These are phyloP conservation scores for Bacidia rubella DNA, from an alignment of 495 filamentous ascomycete species.

Conservation along the genomic window DNA sequence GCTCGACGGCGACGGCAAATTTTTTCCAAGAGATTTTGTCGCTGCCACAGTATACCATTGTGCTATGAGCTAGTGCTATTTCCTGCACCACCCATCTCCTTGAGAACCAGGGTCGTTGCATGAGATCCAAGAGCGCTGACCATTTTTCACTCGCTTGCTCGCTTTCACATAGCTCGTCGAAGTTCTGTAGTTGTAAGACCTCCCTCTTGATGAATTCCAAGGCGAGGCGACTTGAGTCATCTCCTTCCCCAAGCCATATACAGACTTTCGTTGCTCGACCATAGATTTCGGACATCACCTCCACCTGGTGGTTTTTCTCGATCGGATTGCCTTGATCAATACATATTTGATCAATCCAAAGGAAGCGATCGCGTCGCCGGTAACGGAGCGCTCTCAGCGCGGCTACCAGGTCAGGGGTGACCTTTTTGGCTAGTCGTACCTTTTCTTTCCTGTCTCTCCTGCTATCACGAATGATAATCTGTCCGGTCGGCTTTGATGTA, in stretches of 20 bases:
- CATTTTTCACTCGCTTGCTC: background rate
- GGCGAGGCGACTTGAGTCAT: background rate
- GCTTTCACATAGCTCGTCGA: constrained; percentile 4
- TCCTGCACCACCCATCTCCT: constrained; percentile 15
- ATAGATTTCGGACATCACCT: constrained; percentile 19
- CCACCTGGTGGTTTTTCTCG: constrained; percentile 11
- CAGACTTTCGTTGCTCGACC: constrained; percentile 16
- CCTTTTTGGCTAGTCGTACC: background rate
- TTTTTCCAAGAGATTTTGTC: constrained; percentile 3
- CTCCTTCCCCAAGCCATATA: constrained; percentile 18
- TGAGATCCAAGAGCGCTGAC: constrained; percentile 1
- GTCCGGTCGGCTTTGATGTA: background rate
- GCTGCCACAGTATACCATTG: constrained; percentile 2
- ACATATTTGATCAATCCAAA: constrained; percentile 8
- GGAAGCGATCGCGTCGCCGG: background rate
- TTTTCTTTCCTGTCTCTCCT: background rate
- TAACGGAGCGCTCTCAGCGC: constrained; percentile 6
- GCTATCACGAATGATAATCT: constrained; percentile 2
- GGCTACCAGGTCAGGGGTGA: constrained; percentile 1
- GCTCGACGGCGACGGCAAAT: constrained; percentile 7
- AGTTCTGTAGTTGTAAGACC: constrained; percentile 1
- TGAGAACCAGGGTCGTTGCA: constrained; percentile 9
- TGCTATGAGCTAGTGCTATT: constrained; percentile 10
- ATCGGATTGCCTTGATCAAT: background rate
- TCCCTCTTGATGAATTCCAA: constrained; percentile 8